Evolutionary conservation across 345 rosid genomes (phyloP).

Genomic region (Arabis alpina): DNA sequence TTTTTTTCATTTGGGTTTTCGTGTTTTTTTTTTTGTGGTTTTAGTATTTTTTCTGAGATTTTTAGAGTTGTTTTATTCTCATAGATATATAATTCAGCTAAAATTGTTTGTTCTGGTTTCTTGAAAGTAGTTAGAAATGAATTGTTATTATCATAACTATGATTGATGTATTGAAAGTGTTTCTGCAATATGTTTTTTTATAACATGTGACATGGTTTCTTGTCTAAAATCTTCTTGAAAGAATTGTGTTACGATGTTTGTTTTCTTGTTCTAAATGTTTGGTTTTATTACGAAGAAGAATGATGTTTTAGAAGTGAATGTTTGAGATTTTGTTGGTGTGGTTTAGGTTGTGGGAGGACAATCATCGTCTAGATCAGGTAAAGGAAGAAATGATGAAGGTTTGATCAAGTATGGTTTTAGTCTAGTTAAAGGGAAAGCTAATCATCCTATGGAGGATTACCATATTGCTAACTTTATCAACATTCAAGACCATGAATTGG

Average conservation of each 20-base stretch:
- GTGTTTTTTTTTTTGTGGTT: neutral
- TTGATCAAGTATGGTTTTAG: constrained; percentile 66
- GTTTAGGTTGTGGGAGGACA: constrained; percentile 58
- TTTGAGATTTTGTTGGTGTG: neutral
- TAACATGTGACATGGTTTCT: neutral
- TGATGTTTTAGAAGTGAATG: constrained; percentile 1
- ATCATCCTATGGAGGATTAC: constrained; percentile 88
- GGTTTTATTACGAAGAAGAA: neutral
- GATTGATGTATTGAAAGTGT: too few relatives aligned
- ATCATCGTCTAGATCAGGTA: constrained; percentile 65
- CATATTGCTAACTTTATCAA: constrained; percentile 72
- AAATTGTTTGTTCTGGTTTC: neutral
- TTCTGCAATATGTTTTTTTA: too few relatives aligned
- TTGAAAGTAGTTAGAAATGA: too few relatives aligned
- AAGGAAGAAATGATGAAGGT: constrained; percentile 62
- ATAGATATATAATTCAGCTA: neutral
- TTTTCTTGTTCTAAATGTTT: neutral
- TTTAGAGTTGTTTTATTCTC: neutral
- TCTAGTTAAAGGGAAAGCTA: constrained; percentile 79
- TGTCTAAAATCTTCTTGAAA: neutral
- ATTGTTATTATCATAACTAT: too few relatives aligned
- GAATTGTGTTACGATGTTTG: neutral
- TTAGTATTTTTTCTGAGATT: neutral
- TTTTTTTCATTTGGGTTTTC: neutral
- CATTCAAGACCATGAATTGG: constrained; percentile 61